Percentiles rank a stretch among this genome's conserved stretches.
These are phyloP conservation scores for Botrytis deweyae DNA, from an alignment of 2,329 filamentous ascomycete genomes.

Conservation along the genomic window DNA sequence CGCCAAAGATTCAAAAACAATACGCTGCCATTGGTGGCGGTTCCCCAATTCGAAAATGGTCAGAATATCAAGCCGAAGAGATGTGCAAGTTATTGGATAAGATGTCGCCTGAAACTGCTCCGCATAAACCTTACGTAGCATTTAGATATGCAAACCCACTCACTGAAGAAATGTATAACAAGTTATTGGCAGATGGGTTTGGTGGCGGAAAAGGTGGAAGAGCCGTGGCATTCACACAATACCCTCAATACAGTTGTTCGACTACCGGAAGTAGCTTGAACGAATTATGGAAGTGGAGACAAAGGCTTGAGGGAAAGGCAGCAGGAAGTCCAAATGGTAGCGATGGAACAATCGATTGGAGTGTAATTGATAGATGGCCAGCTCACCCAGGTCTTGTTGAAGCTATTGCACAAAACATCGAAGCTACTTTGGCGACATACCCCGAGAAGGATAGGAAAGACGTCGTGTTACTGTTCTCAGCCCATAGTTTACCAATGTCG, in stretches of 20 bases:
- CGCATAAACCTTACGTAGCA: constrained; percentile 95
- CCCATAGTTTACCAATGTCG: constrained; percentile 94
- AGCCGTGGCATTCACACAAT: constrained; percentile 96
- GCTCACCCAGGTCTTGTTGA: constrained; percentile 87
- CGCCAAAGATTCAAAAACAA: constrained; percentile 94
- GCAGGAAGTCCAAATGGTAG: constrained; percentile 42
- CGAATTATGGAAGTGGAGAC: constrained; percentile 96
- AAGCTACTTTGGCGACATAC: constrained; percentile 79
- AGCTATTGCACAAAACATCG: constrained; percentile 89
- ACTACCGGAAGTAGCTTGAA: constrained; percentile 96
- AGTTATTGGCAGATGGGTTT: constrained; percentile 83
- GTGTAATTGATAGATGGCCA: constrained; percentile 97
- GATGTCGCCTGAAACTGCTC: constrained; percentile 87
- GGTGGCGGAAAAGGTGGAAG: constrained; percentile 85
- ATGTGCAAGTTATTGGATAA: constrained; percentile 98
- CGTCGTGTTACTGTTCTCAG: constrained; percentile 88
- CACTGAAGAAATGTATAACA: constrained; percentile 89
- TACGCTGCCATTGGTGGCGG: constrained; percentile 94
- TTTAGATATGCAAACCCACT: constrained; percentile 93
- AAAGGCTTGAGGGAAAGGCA: constrained; percentile 77
- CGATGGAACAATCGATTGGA: constrained; percentile 83
- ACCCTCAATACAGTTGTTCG: constrained; percentile 97
- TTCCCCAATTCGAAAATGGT: constrained; percentile 98
- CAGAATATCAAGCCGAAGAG: constrained; percentile 86
- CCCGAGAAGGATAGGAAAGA: constrained; percentile 75